phyloP scores from a whole-genome alignment of 108 stramenopile species.

The Chaetoceros tenuissimus region DNA sequence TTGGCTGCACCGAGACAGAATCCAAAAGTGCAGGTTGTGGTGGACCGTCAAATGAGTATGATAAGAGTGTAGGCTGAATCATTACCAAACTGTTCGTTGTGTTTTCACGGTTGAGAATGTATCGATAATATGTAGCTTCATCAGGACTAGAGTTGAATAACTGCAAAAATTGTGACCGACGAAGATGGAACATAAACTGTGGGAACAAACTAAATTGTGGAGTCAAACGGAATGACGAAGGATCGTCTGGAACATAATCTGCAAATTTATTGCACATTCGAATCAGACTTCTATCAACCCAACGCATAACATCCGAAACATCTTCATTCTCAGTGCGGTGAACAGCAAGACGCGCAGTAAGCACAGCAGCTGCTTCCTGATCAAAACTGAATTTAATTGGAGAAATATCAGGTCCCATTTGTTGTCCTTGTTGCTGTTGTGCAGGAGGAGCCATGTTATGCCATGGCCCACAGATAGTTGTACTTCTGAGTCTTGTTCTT shows the following conservation, averaged over 20 bases:
- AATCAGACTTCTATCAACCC: conserved; percentile 97
- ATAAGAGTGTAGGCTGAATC: conserved; percentile 98
- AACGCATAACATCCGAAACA: conserved; percentile 95
- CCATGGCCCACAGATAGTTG: conserved; percentile 94
- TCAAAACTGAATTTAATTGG: conserved; percentile 90
- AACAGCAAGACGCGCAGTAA: conserved; percentile 94
- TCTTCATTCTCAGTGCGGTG: conserved; percentile 91
- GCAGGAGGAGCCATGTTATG: conserved; percentile 61
- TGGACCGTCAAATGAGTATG: conserved; percentile 93
- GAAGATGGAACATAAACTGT: conserved; percentile 96
- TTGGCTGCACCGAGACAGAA: conserved; percentile 88
- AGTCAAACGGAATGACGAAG: conserved; percentile 83
- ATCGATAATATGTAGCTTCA: conserved; percentile 95
- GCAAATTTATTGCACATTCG: conserved; percentile 97
- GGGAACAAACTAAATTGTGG: conserved; percentile 96
- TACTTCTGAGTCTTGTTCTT: conserved; percentile 84
- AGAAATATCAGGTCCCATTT: conserved; percentile 34
- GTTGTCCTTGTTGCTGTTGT: conserved; percentile 26
- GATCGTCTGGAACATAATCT: conserved; percentile 91
- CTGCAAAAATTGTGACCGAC: conserved; percentile 93
- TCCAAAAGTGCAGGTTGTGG: conserved; percentile 95
- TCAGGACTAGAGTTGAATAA: conserved; percentile 98
- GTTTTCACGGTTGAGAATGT: conserved; percentile 85
- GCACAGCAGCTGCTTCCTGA: conserved; percentile 98
- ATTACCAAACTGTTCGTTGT: conserved; percentile 94